phyloP scores from a whole-genome alignment of 2,329 filamentous ascomycete species.

The Penicillium sp. region DNA sequence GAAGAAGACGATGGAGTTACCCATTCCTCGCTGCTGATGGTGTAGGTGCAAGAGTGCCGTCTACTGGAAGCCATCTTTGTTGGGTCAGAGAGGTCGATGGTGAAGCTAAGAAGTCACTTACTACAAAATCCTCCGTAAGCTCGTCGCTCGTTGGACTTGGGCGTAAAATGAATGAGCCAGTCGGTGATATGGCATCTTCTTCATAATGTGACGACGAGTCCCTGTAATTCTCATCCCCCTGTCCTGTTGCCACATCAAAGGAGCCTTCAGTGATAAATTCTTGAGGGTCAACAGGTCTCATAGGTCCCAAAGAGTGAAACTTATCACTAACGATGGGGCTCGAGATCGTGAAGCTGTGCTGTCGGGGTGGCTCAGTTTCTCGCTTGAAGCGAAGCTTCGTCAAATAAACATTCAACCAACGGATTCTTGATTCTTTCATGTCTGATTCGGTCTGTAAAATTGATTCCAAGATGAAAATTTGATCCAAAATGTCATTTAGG shows the following conservation, averaged over 20 bases:
- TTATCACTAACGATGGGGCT: not conserved
- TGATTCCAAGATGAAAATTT: not conserved
- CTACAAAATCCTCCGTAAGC: not conserved
- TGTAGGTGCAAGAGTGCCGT: conserved; percentile 28
- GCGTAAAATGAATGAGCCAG: not conserved
- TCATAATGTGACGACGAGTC: conserved; percentile 19
- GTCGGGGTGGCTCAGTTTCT: not conserved
- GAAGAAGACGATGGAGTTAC: conserved; percentile 13
- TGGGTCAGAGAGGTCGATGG: not conserved
- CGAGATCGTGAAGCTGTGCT: not conserved
- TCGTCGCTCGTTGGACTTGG: not conserved
- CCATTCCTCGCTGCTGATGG: conserved; percentile 33
- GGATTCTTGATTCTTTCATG: not conserved
- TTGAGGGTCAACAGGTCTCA: not conserved
- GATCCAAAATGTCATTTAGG: no score
- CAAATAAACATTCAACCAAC: not conserved
- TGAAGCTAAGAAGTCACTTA: not conserved
- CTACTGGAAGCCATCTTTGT: conserved; percentile 17
- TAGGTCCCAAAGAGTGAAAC: not conserved
- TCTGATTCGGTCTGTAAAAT: not conserved
- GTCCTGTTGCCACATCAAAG: not conserved
- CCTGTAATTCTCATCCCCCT: conserved; percentile 20
- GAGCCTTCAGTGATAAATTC: not conserved
- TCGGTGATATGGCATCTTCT: conserved; percentile 3
- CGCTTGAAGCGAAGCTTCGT: not conserved